Conservation (phyloP, 176 grass and related monocot species). For the Paspalum notatum region DNA sequence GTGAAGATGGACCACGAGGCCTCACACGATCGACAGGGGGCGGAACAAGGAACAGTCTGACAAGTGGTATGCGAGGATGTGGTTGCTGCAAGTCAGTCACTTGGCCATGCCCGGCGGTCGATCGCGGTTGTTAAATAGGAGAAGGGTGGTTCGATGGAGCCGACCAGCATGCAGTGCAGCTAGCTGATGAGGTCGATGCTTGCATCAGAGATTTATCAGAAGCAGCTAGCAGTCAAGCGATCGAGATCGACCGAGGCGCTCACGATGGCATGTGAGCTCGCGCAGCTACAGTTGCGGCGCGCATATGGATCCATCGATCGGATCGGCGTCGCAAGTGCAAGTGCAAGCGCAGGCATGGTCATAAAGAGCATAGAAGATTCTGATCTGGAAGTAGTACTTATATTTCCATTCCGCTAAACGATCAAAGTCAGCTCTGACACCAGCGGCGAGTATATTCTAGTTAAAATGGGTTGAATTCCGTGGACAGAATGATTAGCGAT, state of each 20-base stretch:
- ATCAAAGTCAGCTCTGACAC: slow-evolving; percentile 16
- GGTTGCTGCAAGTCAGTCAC: too few relatives aligned
- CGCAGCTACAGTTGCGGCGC: slow-evolving; percentile 47
- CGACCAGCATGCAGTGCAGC: too few relatives aligned
- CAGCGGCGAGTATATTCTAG: not conserved
- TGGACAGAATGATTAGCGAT: not conserved
- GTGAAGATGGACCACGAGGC: not conserved
- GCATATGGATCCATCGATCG: slow-evolving; percentile 9
- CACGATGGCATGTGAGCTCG: slow-evolving; percentile 34
- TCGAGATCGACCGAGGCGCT: not conserved
- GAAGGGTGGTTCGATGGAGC: too few relatives aligned
- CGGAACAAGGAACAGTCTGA: not conserved
- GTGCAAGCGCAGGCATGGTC: not conserved
- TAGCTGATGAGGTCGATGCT: too few relatives aligned
- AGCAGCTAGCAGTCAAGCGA: not conserved
- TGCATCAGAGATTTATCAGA: too few relatives aligned
- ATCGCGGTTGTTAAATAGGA: too few relatives aligned
- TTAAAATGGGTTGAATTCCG: not conserved
- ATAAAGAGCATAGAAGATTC: slow-evolving; percentile 33
- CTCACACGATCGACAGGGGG: not conserved
- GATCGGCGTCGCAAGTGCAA: slow-evolving; percentile 24
- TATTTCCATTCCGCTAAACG: not conserved
- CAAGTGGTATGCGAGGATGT: not conserved
- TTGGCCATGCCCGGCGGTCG: too few relatives aligned
- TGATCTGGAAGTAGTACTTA: slow-evolving; percentile 43